Evolutionary conservation across 768 basidiomycete genomes (phyloP).

Genomic region (Hygrocybe coccinea): DNA sequence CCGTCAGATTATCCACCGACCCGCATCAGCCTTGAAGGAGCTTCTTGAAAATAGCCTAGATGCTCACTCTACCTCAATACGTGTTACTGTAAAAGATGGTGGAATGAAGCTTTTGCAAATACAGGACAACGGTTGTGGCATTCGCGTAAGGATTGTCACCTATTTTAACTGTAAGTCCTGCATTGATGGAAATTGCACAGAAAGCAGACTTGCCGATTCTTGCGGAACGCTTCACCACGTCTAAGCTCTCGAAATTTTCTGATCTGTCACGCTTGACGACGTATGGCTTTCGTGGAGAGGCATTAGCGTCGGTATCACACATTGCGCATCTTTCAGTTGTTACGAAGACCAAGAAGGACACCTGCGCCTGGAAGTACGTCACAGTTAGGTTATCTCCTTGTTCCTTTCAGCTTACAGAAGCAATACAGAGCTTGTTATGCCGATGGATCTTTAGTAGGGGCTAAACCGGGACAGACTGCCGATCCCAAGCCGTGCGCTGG

Average conservation of each 20-base stretch:
- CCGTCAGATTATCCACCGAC: constrained; percentile 78
- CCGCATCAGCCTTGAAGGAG: constrained; percentile 94
- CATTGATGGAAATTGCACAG: constrained; percentile 35
- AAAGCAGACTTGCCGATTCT: constrained; percentile 85
- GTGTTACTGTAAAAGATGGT: constrained; percentile 88
- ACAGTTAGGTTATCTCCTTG: neutral
- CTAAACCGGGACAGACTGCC: constrained; percentile 62
- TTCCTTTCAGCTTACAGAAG: constrained; percentile 1
- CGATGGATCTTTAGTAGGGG: constrained; percentile 67
- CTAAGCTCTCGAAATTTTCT: constrained; percentile 81
- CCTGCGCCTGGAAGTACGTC: constrained; percentile 90
- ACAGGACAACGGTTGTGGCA: constrained; percentile 94
- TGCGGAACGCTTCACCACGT: constrained; percentile 93
- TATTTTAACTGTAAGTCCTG: neutral
- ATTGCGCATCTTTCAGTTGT: constrained; percentile 83
- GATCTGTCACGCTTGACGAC: constrained; percentile 82
- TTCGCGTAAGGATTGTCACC: constrained; percentile 56
- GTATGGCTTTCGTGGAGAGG: constrained; percentile 97
- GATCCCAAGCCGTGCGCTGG: constrained; percentile 91
- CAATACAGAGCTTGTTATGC: constrained; percentile 69
- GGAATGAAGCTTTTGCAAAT: constrained; percentile 94
- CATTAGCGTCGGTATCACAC: constrained; percentile 92
- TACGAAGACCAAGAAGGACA: constrained; percentile 81
- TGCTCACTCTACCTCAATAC: constrained; percentile 82
- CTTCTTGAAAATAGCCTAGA: constrained; percentile 94